Conservation (phyloP, 164 flowering plant species). For the Tetracentron sinense region DNA sequence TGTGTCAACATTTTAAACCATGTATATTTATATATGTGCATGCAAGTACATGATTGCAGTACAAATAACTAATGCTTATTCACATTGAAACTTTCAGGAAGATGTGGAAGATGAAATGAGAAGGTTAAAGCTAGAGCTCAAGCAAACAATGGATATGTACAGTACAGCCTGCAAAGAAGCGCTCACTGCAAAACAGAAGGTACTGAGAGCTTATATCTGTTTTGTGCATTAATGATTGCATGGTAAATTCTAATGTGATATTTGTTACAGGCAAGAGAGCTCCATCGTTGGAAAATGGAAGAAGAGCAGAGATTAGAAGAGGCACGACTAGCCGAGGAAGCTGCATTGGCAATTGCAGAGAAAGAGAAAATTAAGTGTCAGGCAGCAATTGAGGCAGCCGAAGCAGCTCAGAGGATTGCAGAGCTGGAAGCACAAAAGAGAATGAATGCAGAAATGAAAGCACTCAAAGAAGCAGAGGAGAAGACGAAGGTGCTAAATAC, state of each 20-base stretch:
- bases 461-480: constrained; percentile 55
- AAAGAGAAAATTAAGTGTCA: constrained; percentile 63
- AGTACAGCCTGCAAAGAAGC: constrained; percentile 75
- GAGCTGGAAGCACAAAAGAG: constrained; percentile 71
- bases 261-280: constrained; percentile 60
- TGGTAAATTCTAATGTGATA: not conserved
- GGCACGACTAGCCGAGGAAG: constrained; percentile 61
- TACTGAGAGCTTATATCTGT: constrained; percentile 10
- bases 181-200: constrained; percentile 62
- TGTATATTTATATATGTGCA: not conserved
- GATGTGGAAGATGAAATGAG: constrained; percentile 69
- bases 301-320: constrained; percentile 64
- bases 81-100: constrained; percentile 28
- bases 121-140: constrained; percentile 61
- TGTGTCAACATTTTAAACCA: too few species aligned
- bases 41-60: not conserved
- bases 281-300: constrained; percentile 79
- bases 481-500: constrained; percentile 36
- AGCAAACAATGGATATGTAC: constrained; percentile 77
- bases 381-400: constrained; percentile 73
- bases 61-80: not conserved
- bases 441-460: constrained; percentile 56
- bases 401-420: constrained; percentile 67
- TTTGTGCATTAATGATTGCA: not conserved
- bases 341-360: constrained; percentile 58